These are phyloP conservation scores for Leucogyrophana mollusca DNA, from an alignment of 768 basidiomycete genomes.

Conservation along the genomic window DNA sequence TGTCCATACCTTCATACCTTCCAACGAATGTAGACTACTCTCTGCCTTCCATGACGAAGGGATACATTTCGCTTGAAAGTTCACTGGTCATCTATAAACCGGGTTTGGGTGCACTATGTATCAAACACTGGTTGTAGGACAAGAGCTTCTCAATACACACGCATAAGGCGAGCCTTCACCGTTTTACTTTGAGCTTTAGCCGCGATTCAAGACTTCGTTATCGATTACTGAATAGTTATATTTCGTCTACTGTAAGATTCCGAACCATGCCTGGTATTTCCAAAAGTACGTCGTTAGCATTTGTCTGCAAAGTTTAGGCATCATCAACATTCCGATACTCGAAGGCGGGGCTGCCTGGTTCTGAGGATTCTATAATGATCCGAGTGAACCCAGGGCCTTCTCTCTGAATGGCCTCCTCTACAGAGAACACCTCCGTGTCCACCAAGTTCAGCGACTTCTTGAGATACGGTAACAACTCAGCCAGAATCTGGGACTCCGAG, in stretches of 20 bases:
- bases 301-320: no score
- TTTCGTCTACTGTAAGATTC: no score
- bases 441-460: slow-evolving; percentile 70
- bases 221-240: no score
- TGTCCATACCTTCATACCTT: slow-evolving; percentile 4
- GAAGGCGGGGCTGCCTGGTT: slow-evolving; percentile 84
- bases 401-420: slow-evolving; percentile 62
- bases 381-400: slow-evolving; percentile 58
- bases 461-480: slow-evolving; percentile 74
- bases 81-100: no score
- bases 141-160: no score
- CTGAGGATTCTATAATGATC: slow-evolving; percentile 76
- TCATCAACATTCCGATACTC: slow-evolving; percentile 88
- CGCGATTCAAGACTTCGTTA: no score
- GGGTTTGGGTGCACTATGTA: no score
- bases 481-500: slow-evolving; percentile 73
- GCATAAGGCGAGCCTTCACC: no score
- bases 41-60: slow-evolving; percentile 72
- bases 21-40: slow-evolving; percentile 47
- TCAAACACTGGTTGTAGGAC: no score
- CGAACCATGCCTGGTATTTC: no score
- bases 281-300: no score
- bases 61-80: slow-evolving; percentile 63
- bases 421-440: slow-evolving; percentile 68
- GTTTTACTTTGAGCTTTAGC: no score